Conservation (phyloP, 2,329 filamentous ascomycete genomes). For the Dothideomycetes sp. region DNA sequence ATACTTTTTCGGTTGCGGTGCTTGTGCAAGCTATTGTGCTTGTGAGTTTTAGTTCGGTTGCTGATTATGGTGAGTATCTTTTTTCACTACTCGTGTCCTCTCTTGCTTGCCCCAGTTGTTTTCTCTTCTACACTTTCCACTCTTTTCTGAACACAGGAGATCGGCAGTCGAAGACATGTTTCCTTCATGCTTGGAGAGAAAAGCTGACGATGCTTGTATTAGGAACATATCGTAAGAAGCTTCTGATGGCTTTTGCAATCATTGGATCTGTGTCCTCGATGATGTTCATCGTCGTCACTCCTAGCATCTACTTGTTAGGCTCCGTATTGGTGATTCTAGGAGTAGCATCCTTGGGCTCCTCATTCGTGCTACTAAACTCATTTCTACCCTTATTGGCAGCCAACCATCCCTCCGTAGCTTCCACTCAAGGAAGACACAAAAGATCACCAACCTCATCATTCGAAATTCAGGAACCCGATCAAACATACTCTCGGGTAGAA, state of each 20-base stretch:
- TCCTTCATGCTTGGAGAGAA: too few relatives aligned
- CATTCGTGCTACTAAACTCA: constrained; percentile 89
- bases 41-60: constrained; percentile 84
- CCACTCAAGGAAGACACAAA: background rate
- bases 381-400: constrained; percentile 81
- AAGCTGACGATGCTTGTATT: background rate
- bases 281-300: constrained; percentile 67
- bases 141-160: too few relatives aligned
- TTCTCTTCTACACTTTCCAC: too few relatives aligned
- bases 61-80: constrained; percentile 65
- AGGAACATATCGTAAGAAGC: constrained; percentile 65
- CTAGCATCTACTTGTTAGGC: constrained; percentile 67
- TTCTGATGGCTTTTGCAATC: constrained; percentile 72
- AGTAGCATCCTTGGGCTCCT: constrained; percentile 87
- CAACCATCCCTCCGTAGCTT: constrained; percentile 54
- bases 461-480: constrained; percentile 4
- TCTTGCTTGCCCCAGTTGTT: too few relatives aligned
- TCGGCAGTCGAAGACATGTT: too few relatives aligned
- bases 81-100: background rate
- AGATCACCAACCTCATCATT: constrained; percentile 1
- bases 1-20: constrained; percentile 85
- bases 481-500: background rate
- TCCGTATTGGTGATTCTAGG: constrained; percentile 73
- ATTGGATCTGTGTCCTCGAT: constrained; percentile 69
- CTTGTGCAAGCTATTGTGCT: constrained; percentile 78